A percentile compares a stretch with the other conserved stretches of the same genome.
Conservation (phyloP, 169 alveolate species). For the Plasmodium inui region DNA sequence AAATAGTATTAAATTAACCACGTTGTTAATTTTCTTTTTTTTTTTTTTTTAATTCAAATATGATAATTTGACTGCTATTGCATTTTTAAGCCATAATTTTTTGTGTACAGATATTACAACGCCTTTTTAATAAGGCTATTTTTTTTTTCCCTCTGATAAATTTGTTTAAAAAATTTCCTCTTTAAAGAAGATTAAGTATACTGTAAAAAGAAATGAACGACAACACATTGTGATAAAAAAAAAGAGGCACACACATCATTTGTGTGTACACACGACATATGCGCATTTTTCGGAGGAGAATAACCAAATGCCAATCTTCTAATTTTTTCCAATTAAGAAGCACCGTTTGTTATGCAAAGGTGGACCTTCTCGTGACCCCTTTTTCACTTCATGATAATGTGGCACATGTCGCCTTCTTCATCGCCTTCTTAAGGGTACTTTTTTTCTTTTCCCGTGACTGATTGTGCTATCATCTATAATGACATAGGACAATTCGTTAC, state of each 20-base stretch:
- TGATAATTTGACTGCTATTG: slow-evolving; percentile 41
- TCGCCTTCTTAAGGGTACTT: background rate
- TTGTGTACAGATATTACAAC: slow-evolving; percentile 40
- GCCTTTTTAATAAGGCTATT: slow-evolving; percentile 16
- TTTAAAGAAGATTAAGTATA: slow-evolving; percentile 17
- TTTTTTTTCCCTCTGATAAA: slow-evolving; percentile 8
- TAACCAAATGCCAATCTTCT: background rate
- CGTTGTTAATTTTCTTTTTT: slow-evolving; percentile 14
- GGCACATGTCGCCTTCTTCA: background rate
- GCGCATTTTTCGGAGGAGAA: background rate
- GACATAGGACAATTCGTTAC: background rate
- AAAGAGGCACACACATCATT: background rate
- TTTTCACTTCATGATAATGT: background rate
- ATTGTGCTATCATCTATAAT: background rate
- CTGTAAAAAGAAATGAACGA: background rate
- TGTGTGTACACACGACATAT: background rate
- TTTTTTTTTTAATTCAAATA: slow-evolving; percentile 35
- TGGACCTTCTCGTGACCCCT: background rate
- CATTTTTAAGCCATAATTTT: slow-evolving; percentile 55
- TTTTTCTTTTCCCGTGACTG: background rate
- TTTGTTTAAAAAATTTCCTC: slow-evolving; percentile 21
- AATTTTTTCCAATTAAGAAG: background rate
- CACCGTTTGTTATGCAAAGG: background rate
- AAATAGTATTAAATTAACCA: slow-evolving; percentile 6
- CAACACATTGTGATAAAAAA: background rate